Conservation (phyloP, 2,329 filamentous ascomycete species). For the Sarocladium kiliense region DNA sequence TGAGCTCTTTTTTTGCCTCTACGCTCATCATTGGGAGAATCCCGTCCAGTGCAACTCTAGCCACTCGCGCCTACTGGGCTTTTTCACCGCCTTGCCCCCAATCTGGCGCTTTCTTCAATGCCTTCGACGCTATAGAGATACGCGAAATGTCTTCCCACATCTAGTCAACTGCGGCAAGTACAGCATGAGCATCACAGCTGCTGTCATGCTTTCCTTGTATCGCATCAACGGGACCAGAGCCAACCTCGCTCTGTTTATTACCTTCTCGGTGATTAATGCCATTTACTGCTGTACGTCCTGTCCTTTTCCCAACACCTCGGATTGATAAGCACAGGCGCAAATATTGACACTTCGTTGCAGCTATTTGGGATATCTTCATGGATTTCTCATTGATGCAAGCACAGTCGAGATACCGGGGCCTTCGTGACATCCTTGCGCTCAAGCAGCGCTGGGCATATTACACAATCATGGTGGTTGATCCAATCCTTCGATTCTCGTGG, state of each 20-base stretch:
- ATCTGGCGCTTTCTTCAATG: conserved; percentile 92
- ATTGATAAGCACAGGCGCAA: neutral
- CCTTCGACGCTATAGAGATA: conserved; percentile 82
- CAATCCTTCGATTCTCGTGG: conserved; percentile 87
- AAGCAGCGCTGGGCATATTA: conserved; percentile 84
- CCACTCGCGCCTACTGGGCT: conserved; percentile 77
- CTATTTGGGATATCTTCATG: conserved; percentile 92
- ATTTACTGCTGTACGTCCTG: conserved; percentile 72
- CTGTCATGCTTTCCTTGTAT: conserved; percentile 75
- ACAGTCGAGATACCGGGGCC: conserved; percentile 58
- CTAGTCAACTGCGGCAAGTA: conserved; percentile 93
- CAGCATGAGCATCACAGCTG: conserved; percentile 73
- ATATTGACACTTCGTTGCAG: conserved; percentile 26
- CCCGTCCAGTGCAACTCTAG: conserved; percentile 78
- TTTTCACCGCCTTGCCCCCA: conserved; percentile 76
- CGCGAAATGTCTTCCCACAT: conserved; percentile 83
- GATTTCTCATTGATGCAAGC: conserved; percentile 90
- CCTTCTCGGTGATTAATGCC: conserved; percentile 75
- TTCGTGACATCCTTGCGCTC: conserved; percentile 76
- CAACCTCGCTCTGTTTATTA: conserved; percentile 68
- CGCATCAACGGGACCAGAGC: conserved; percentile 59
- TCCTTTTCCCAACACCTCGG: conserved; percentile 32
- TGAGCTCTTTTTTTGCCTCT: conserved; percentile 91
- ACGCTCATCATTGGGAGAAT: conserved; percentile 70
- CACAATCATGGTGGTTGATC: conserved; percentile 73